Evolutionary conservation across 768 basidiomycete species (phyloP).

Genomic region (Amanita inopinata): DNA sequence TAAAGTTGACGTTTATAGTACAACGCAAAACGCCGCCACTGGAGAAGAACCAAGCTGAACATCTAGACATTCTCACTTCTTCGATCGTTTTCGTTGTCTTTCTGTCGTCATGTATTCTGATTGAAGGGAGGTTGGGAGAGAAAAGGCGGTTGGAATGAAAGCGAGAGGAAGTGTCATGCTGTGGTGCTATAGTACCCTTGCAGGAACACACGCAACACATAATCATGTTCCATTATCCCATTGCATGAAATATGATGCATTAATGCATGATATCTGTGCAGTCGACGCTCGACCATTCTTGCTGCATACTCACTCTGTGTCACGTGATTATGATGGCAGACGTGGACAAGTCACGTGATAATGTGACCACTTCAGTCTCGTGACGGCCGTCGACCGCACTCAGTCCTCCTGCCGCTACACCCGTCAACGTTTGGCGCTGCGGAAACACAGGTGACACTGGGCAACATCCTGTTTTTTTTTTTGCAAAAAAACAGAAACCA

Average conservation of each 20-base stretch:
- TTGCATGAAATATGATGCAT: neutral
- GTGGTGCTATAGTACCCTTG: no score
- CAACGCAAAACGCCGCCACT: slow-evolving; percentile 96
- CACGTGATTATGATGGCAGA: no score
- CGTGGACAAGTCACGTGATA: no score
- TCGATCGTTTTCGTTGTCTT: slow-evolving; percentile 1
- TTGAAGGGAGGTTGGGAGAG: neutral
- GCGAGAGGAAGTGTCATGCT: neutral
- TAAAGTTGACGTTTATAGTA: slow-evolving; percentile 36
- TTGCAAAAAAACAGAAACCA: slow-evolving; percentile 17
- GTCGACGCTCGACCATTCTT: neutral
- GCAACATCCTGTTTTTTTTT: no score
- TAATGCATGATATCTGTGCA: neutral
- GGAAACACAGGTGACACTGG: no score
- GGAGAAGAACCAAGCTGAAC: slow-evolving; percentile 99
- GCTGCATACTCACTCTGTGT: no score
- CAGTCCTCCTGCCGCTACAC: no score
- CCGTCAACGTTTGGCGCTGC: no score
- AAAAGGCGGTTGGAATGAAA: neutral
- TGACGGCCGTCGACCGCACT: no score
- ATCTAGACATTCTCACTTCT: slow-evolving; percentile 42
- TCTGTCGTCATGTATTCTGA: neutral
- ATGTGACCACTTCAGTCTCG: no score
- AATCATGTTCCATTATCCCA: slow-evolving; percentile 4
- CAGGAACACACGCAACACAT: slow-evolving; percentile 1